These are phyloP conservation scores for Fusarium gaditjirri DNA, from an alignment of 2,329 filamentous ascomycete species.

Conservation along the genomic window DNA sequence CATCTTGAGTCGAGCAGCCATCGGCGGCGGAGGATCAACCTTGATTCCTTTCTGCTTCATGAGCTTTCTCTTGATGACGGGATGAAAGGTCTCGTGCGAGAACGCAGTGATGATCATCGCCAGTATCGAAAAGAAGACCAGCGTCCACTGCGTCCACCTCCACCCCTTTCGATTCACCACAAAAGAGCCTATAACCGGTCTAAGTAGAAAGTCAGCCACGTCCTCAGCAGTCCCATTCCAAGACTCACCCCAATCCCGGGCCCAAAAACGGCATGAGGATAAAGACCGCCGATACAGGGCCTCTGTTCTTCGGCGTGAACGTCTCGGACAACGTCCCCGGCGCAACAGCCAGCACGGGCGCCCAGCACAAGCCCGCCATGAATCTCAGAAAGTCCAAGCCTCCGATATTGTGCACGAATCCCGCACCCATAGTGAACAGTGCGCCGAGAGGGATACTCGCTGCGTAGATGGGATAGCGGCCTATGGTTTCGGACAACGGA, in stretches of 20 bases:
- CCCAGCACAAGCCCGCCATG: constrained; percentile 63
- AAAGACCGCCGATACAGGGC: constrained; percentile 56
- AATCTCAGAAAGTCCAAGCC: constrained; percentile 66
- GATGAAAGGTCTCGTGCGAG: constrained; percentile 67
- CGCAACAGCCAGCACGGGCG: constrained; percentile 60
- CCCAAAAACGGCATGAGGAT: constrained; percentile 65
- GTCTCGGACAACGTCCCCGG: constrained; percentile 62
- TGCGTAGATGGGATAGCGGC: constrained; percentile 64
- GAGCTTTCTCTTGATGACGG: constrained; percentile 56
- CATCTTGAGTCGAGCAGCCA: constrained; percentile 38
- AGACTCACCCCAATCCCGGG: constrained; percentile 59
- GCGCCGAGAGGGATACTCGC: constrained; percentile 58
- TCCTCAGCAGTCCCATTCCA: fast-evolving
- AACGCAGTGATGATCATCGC: constrained; percentile 51
- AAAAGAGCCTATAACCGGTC: constrained; percentile 62
- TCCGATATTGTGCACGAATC: constrained; percentile 60
- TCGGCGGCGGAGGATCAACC: constrained; percentile 38
- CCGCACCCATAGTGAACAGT: constrained; percentile 67
- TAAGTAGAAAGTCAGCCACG: constrained; percentile 23
- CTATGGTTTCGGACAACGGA: constrained; percentile 67
- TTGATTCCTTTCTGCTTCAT: constrained; percentile 50
- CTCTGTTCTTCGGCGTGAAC: constrained; percentile 55
- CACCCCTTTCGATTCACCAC: constrained; percentile 57
- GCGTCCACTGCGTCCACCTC: constrained; percentile 65
- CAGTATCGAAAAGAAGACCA: constrained; percentile 58